Percentiles rank a stretch among this genome's conserved stretches.
phyloP scores from a whole-genome alignment of 305 asterid genomes.

The Petunia hybrid region DNA sequence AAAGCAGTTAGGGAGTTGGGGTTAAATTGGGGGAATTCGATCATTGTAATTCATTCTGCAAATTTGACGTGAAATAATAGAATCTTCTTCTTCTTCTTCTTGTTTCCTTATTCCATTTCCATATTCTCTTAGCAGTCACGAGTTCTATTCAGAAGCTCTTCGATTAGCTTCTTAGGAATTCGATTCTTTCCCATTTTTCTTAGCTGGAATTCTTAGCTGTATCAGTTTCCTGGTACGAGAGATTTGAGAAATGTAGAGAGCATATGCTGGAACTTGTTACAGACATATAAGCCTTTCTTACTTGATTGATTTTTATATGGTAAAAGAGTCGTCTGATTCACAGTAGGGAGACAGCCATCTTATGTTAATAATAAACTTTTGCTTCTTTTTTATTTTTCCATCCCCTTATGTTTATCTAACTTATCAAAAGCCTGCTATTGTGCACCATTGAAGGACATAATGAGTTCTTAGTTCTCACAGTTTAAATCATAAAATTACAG shows the following conservation, averaged over 20 bases:
- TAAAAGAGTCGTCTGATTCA: not conserved
- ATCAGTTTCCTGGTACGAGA: no score
- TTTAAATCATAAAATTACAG: conserved; percentile 50
- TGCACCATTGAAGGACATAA: not conserved
- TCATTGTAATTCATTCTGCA: no score
- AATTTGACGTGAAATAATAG: no score
- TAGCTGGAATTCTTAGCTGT: no score
- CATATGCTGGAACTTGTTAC: not conserved
- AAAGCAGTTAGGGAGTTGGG: no score
- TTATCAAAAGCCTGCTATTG: not conserved
- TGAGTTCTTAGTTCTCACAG: conserved; percentile 26
- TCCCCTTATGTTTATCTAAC: conserved; percentile 11
- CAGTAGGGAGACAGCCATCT: not conserved
- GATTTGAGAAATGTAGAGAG: not conserved
- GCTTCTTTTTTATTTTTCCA: not conserved
- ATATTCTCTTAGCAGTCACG: no score
- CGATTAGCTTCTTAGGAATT: no score
- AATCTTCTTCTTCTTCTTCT: no score
- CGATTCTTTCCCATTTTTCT: no score
- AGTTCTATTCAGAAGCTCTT: no score
- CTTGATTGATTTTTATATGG: not conserved
- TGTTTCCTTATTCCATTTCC: no score
- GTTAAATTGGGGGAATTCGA: no score
- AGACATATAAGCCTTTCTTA: conserved; percentile 3
- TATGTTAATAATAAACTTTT: not conserved